Base-by-base conservation (phyloP, 1,284 basidiomycete genomes). In the Malassezia cuniculi region DNA sequence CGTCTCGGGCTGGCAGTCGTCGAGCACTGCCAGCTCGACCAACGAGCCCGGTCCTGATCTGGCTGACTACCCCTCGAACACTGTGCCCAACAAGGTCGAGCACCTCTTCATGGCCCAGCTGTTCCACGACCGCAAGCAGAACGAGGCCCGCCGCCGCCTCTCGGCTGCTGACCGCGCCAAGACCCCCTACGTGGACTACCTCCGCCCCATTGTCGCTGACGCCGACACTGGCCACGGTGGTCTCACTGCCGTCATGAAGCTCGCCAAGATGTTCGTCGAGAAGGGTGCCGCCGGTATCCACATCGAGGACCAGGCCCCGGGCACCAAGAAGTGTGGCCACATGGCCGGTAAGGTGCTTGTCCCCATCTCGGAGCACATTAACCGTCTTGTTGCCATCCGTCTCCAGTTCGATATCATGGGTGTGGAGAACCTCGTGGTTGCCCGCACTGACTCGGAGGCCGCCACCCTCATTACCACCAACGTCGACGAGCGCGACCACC, bases 381-480 rank as follows among this genome's bases (percentile, higher is more conserved):
- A 81, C 69, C 78, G 80, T 40, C 73, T 82, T 39, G 74, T 81
- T 46, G 79, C 80, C 29, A 81, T 81, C 66, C 77, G 80, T 30
- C 71, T 81, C 34, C 80, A 82, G 70, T 80, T 77, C 68, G 80
- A 82, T 66, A 78, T 82, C 55, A 80, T 82, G 79, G 80, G 79
- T 52, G 78, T 79, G 40, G 74, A 77, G 64, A 82, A 80, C 70
- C 74, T 82, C 48, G 77, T 80, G 55, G 74, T 82, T 45, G 79
- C 79, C 6, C 75, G 80, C 44, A 82, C 80, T 35, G 80, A 82
- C 66, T 80, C 79, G 8, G 79, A 95, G 70, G 89, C 90, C 6
- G 90, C 90, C 3, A 95, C 89, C 1, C 78, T 97, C 54, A 85
- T 97, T 73, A 85, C 87, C 36, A 81, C 84, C 60, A 95, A 95